Evolutionary conservation across 1,284 basidiomycete genomes (phyloP).

Genomic region (Pascua guehoae): DNA sequence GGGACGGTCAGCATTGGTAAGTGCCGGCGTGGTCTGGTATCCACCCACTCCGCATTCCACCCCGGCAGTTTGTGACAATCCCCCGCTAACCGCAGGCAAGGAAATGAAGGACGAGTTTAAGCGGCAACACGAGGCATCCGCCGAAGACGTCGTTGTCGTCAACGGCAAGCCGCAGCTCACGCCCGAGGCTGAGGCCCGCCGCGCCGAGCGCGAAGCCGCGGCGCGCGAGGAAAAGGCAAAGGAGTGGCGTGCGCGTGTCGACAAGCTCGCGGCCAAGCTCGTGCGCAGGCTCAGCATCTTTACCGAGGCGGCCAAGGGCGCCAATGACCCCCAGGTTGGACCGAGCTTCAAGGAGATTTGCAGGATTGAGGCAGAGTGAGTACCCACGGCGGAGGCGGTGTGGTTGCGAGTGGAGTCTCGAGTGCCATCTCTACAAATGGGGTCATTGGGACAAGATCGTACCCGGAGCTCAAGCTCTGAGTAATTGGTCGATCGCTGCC

Average conservation of each 20-base stretch:
- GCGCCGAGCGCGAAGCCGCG: slow-evolving; percentile 66
- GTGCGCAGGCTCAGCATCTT: slow-evolving; percentile 86
- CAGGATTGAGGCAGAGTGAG: slow-evolving; percentile 72
- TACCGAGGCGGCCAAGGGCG: slow-evolving; percentile 76
- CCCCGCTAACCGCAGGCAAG: slow-evolving; percentile 59
- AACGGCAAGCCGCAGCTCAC: slow-evolving; percentile 57
- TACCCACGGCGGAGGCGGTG: too few species aligned
- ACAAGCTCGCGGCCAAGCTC: slow-evolving; percentile 77
- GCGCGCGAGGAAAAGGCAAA: slow-evolving; percentile 76
- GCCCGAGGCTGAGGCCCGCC: slow-evolving; percentile 76
- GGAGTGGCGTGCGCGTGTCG: slow-evolving; percentile 71
- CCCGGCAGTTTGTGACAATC: too few species aligned
- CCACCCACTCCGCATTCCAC: neutral
- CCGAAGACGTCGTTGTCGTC: slow-evolving; percentile 30
- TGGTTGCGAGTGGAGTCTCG: too few species aligned
- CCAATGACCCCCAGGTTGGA: slow-evolving; percentile 62
- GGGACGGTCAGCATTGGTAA: slow-evolving; percentile 52
- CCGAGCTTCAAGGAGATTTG: slow-evolving; percentile 61
- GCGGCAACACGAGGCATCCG: slow-evolving; percentile 72
- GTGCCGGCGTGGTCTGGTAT: slow-evolving; percentile 6
- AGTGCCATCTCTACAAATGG: too few species aligned
- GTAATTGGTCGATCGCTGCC: neutral
- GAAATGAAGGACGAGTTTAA: slow-evolving; percentile 99
- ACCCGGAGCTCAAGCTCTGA: too few species aligned
- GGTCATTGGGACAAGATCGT: too few species aligned